phyloP scores from a whole-genome alignment of 1,284 basidiomycete genomes.

The Prillingera fragicola region DNA sequence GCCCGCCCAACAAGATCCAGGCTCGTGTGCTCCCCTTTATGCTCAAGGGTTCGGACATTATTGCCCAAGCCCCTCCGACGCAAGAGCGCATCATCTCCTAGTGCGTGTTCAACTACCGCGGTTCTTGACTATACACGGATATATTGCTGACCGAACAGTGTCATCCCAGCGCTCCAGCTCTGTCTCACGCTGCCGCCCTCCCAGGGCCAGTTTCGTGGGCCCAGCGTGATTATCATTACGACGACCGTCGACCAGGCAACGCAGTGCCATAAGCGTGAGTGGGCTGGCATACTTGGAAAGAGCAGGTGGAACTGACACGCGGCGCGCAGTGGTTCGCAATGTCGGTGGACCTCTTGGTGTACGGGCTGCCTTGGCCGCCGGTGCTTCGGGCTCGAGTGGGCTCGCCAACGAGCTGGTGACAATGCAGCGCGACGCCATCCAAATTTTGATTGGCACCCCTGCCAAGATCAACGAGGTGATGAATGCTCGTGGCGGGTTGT shows the following conservation, averaged over 20 bases:
- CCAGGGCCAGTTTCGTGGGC: constrained; percentile 62
- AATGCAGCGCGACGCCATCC: constrained; percentile 83
- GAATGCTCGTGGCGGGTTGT: constrained; percentile 59
- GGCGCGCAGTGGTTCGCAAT: constrained; percentile 80
- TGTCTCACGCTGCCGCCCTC: constrained; percentile 59
- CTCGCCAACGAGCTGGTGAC: constrained; percentile 70
- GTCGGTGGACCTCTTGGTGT: constrained; percentile 86
- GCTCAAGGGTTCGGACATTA: constrained; percentile 84
- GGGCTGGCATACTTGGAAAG: background rate
- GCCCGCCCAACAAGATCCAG: constrained; percentile 98
- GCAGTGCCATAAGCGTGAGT: constrained; percentile 74
- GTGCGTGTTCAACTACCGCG: constrained; percentile 21
- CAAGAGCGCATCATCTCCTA: constrained; percentile 98
- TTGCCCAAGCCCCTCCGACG: constrained; percentile 95
- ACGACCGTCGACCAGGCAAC: constrained; percentile 98
- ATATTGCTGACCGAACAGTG: constrained; percentile 43
- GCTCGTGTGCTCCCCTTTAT: constrained; percentile 93
- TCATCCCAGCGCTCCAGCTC: constrained; percentile 85
- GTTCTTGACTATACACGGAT: constrained; percentile 11
- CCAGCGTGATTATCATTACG: constrained; percentile 85
- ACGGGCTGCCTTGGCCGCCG: constrained; percentile 77
- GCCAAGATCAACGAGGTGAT: constrained; percentile 92
- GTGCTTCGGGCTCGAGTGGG: constrained; percentile 60
- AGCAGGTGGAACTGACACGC: background rate
- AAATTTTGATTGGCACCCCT: constrained; percentile 93